Evolutionary conservation across 768 basidiomycete species (phyloP).

Genomic region (Auriscalpium orientale): DNA sequence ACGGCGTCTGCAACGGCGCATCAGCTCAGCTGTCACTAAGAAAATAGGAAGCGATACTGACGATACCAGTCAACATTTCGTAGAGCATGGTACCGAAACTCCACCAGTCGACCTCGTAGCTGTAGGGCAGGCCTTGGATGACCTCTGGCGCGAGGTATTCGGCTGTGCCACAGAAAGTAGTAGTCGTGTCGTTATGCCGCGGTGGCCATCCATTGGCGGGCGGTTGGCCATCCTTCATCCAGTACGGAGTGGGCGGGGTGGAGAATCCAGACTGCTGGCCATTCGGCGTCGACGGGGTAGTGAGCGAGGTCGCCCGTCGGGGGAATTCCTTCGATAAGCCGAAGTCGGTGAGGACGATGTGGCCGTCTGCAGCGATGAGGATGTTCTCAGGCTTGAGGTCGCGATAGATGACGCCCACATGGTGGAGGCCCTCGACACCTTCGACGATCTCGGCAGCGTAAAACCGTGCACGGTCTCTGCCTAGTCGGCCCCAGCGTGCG

Average conservation of each 20-base stretch:
- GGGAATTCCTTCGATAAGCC: slow-evolving; percentile 91
- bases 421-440: slow-evolving; percentile 90
- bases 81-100: slow-evolving; percentile 96
- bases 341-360: slow-evolving; percentile 96
- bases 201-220: slow-evolving; percentile 48
- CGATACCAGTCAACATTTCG: slow-evolving; percentile 94
- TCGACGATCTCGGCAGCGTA: slow-evolving; percentile 97
- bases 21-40: slow-evolving; percentile 11
- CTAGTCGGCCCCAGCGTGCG: slow-evolving; percentile 89
- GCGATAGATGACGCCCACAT: slow-evolving; percentile 92
- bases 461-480: slow-evolving; percentile 90
- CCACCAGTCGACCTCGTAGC: slow-evolving; percentile 98
- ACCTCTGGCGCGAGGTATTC: slow-evolving; percentile 97
- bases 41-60: slow-evolving; percentile 37
- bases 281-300: slow-evolving; percentile 52
- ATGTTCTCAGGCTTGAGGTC: slow-evolving; percentile 98
- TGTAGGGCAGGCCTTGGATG: slow-evolving; percentile 83
- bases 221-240: slow-evolving; percentile 69
- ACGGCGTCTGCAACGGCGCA: slow-evolving; percentile 59
- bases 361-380: slow-evolving; percentile 88
- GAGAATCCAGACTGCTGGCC: slow-evolving; percentile 42
- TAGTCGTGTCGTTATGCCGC: slow-evolving; percentile 57
- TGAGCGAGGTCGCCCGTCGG: slow-evolving; percentile 36
- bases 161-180: slow-evolving; percentile 92
- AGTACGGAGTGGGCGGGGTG: slow-evolving; percentile 45